Evolutionary conservation across 169 alveolate genomes (phyloP).

Genomic region (Plasmodium adleri): DNA sequence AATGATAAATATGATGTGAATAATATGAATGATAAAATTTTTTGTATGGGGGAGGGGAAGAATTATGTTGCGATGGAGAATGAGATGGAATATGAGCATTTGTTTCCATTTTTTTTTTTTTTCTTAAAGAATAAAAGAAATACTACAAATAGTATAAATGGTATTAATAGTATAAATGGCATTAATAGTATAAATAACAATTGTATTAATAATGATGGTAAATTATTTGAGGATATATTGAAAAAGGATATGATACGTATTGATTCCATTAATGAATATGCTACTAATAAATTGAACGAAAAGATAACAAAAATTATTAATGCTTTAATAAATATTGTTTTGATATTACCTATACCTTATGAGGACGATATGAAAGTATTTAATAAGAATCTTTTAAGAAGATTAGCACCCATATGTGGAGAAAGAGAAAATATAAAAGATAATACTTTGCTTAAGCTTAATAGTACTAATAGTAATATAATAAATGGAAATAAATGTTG

Average conservation of each 20-base stretch:
- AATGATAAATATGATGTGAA: background rate
- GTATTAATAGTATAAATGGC: background rate
- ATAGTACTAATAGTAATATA: conserved; percentile 22
- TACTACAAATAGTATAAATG: too few species aligned
- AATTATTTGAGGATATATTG: conserved; percentile 15
- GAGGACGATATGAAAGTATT: conserved; percentile 40
- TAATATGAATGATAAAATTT: background rate
- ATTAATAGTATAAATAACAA: too few species aligned
- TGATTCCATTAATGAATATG: conserved; percentile 35
- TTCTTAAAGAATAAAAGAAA: conserved; percentile 29
- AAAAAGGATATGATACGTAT: conserved; percentile 6
- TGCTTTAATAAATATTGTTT: conserved; percentile 49
- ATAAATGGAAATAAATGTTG: conserved; percentile 10
- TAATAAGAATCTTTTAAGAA: conserved; percentile 39
- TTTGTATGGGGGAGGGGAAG: background rate
- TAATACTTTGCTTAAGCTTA: conserved; percentile 35
- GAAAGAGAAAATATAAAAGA: conserved; percentile 63
- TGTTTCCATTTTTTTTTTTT: background rate
- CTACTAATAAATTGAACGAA: conserved; percentile 14
- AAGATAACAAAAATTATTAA: conserved; percentile 36
- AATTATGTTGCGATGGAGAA: background rate
- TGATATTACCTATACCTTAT: conserved; percentile 66
- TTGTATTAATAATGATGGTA: background rate
- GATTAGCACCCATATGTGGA: conserved; percentile 73
- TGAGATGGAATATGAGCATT: too few species aligned